These are phyloP conservation scores for Eimeria tenella DNA, from an alignment of 169 alveolate genomes.

Conservation along the genomic window DNA sequence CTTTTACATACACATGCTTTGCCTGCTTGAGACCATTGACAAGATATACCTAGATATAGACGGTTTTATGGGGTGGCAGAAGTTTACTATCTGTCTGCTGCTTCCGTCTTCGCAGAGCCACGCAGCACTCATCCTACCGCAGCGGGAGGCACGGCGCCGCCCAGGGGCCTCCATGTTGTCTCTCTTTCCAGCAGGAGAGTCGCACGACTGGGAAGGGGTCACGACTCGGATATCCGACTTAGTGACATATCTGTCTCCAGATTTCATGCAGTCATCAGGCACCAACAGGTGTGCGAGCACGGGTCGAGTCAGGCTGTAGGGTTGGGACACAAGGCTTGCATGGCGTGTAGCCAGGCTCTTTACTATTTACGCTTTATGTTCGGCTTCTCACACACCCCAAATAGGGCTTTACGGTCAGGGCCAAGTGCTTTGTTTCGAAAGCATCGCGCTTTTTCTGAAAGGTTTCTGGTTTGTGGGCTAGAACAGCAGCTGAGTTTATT, in stretches of 20 bases:
- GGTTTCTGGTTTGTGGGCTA: too few relatives aligned
- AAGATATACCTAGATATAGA: too few relatives aligned
- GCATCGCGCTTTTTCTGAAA: too few relatives aligned
- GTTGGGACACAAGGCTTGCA: too few relatives aligned
- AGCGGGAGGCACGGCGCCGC: conserved; percentile 72
- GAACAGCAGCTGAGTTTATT: too few relatives aligned
- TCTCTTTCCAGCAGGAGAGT: conserved; percentile 84
- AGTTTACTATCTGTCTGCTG: not conserved
- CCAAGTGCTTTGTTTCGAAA: not conserved
- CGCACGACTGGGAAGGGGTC: conserved; percentile 95
- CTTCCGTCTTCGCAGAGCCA: conserved; percentile 4
- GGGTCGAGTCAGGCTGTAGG: too few relatives aligned
- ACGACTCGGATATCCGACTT: conserved; percentile 94
- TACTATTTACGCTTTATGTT: too few relatives aligned
- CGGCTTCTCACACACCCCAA: not conserved
- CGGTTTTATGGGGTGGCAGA: not conserved
- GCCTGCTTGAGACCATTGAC: too few relatives aligned
- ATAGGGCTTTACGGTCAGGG: not conserved
- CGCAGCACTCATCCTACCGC: conserved; percentile 52
- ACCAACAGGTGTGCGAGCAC: conserved; percentile 76
- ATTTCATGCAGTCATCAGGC: conserved; percentile 92
- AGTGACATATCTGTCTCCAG: conserved; percentile 97
- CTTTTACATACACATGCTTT: too few relatives aligned
- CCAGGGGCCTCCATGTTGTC: conserved; percentile 89
- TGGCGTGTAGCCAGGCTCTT: too few relatives aligned